phyloP scores from a whole-genome alignment of 169 alveolate genomes.

The Eimeria zaria region DNA sequence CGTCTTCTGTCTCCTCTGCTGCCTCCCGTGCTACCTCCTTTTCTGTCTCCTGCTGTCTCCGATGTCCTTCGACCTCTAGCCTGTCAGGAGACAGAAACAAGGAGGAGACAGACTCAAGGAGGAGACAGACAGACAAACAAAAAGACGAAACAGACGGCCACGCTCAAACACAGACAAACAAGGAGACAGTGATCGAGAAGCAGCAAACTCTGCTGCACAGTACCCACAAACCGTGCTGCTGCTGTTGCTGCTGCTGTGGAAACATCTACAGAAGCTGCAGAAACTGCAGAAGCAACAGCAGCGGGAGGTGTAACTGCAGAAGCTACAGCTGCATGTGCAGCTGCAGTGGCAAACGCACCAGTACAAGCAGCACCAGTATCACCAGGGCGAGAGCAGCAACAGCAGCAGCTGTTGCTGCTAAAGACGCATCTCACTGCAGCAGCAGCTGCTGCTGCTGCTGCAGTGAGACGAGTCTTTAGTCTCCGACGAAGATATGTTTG shows the following conservation, averaged over 20 bases:
- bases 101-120: background rate
- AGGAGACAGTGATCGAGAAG: background rate
- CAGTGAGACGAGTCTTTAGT: background rate
- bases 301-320: background rate
- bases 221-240: background rate
- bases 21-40: background rate
- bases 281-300: background rate
- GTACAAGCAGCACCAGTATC: background rate
- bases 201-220: background rate
- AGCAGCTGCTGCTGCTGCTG: slow-evolving; percentile 3
- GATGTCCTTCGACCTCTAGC: background rate
- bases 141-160: background rate
- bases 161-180: background rate
- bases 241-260: background rate
- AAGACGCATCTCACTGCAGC: background rate
- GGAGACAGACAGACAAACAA: too few species aligned
- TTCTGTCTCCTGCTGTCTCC: background rate
- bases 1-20: background rate
- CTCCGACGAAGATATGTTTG: slow-evolving; percentile 4
- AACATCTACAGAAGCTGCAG: background rate
- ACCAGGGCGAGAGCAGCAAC: too few species aligned
- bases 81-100: background rate
- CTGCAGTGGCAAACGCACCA: background rate
- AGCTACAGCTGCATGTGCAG: background rate
- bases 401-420: slow-evolving; percentile 19